Evolutionary conservation across 345 rosid genomes (phyloP).

Genomic region (Salix caprea): DNA sequence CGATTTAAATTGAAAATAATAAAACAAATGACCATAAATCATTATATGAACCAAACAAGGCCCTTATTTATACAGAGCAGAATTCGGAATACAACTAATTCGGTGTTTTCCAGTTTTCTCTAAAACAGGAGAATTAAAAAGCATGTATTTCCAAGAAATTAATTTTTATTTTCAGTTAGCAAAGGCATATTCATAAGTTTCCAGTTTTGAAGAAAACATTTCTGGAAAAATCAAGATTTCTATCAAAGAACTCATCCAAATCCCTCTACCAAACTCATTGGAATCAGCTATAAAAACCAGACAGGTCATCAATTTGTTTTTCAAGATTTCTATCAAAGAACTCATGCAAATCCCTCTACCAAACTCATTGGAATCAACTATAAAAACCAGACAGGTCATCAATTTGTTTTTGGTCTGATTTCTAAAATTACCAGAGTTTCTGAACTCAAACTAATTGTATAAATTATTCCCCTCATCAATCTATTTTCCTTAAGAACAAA

Average conservation of each 20-base stretch:
- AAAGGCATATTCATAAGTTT: too few species aligned
- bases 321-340: not conserved
- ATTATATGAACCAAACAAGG: too few species aligned
- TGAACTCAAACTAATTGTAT: not conserved
- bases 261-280: not conserved
- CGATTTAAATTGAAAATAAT: too few species aligned
- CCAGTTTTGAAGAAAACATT: too few species aligned
- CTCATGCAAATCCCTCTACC: not conserved
- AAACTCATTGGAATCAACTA: not conserved
- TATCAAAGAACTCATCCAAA: not conserved
- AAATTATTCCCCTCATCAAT: not conserved
- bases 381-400: not conserved
- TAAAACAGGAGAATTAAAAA: too few species aligned
- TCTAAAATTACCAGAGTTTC: not conserved
- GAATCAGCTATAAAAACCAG: not conserved
- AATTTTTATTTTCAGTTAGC: too few species aligned
- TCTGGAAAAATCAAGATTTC: not conserved
- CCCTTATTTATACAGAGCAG: too few species aligned
- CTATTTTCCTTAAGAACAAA: not conserved
- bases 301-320: not conserved
- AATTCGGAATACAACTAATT: too few species aligned
- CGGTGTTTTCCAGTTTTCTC: too few species aligned
- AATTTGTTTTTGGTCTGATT: not conserved
- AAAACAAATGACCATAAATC: too few species aligned
- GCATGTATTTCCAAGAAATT: too few species aligned